A percentile compares a stretch with the other conserved stretches of the same genome.
Conservation (phyloP, 345 rosid genomes). For the Pistacia atlantica region DNA sequence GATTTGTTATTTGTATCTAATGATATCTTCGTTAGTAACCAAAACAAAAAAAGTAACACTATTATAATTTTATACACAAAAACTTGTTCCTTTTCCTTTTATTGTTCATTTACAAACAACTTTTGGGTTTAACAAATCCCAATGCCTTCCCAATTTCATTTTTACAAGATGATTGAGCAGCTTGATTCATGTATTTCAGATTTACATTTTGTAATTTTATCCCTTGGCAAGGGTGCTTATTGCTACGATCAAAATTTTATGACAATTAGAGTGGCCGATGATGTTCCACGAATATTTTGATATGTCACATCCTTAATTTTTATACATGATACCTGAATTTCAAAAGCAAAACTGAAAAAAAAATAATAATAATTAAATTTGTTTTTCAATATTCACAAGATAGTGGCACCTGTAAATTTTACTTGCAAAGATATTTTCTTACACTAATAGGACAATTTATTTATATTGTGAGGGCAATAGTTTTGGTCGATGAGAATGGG, state of each 20-base stretch:
- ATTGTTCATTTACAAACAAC: conserved; percentile 27
- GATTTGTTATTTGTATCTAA: too few relatives aligned
- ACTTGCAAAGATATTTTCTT: too few relatives aligned
- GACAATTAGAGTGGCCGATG: conserved; percentile 41
- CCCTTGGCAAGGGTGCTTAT: conserved; percentile 32
- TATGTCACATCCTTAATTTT: conserved; percentile 32
- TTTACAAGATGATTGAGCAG: conserved; percentile 36
- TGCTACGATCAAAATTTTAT: conserved; percentile 45
- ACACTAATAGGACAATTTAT: too few relatives aligned
- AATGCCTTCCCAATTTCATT: conserved; percentile 32
- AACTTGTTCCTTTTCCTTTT: too few relatives aligned
- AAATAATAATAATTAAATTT: too few relatives aligned
- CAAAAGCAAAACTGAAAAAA: too few relatives aligned
- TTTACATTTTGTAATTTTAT: conserved; percentile 29
- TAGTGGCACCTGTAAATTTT: too few relatives aligned
- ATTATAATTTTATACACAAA: too few relatives aligned
- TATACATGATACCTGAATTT: too few relatives aligned
- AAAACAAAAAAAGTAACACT: too few relatives aligned
- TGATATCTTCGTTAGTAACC: too few relatives aligned
- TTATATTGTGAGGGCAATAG: conserved; percentile 18
- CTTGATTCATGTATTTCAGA: conserved; percentile 26
- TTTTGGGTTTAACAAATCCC: conserved; percentile 29
- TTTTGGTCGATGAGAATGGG: conserved; percentile 62
- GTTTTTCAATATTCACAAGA: too few relatives aligned
- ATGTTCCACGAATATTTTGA: conserved; percentile 37